These are phyloP conservation scores for Aspergillus novofumigatus DNA, from an alignment of 2,329 filamentous ascomycete species.

Conservation along the genomic window DNA sequence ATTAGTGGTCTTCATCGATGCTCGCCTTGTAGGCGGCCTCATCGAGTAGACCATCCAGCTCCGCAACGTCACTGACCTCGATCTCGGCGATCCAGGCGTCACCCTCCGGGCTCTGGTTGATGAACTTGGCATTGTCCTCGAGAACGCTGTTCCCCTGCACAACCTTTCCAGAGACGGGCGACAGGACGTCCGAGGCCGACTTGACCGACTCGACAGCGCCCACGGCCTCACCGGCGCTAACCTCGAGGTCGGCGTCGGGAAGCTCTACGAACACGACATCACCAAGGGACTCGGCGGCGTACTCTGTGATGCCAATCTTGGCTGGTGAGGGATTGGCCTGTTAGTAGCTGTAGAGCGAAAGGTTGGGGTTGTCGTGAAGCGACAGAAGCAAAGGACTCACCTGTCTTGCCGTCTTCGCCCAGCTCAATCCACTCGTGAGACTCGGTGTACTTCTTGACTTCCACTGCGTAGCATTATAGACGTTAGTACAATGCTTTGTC, in stretches of 20 bases:
- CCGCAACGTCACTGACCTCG: conserved; percentile 64
- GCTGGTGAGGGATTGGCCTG: conserved; percentile 36
- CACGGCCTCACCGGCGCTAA: conserved; percentile 74
- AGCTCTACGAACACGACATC: conserved; percentile 98
- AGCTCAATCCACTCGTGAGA: conserved; percentile 99
- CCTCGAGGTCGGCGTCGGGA: conserved; percentile 64
- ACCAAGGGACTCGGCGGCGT: conserved; percentile 86
- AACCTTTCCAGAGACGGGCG: conserved; percentile 75
- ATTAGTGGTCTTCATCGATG: conserved; percentile 56
- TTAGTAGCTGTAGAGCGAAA: background rate
- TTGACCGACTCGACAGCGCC: conserved; percentile 98
- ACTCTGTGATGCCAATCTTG: conserved; percentile 79
- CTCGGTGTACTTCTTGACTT: conserved; percentile 78
- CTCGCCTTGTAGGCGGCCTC: conserved; percentile 66
- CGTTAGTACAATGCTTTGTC: conserved; percentile 19
- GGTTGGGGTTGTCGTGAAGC: background rate
- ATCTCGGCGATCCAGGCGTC: conserved; percentile 94
- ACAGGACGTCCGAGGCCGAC: conserved; percentile 94
- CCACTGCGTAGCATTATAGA: conserved; percentile 29
- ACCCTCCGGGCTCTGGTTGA: conserved; percentile 87
- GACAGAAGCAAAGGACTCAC: conserved; percentile 30
- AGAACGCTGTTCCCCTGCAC: conserved; percentile 68
- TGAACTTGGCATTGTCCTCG: conserved; percentile 77
- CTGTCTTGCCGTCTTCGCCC: conserved; percentile 74
- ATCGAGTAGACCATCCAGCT: conserved; percentile 74